These are phyloP conservation scores for Fragilariopsis cylindrus DNA, from an alignment of 108 stramenopile species.

Conservation along the genomic window DNA sequence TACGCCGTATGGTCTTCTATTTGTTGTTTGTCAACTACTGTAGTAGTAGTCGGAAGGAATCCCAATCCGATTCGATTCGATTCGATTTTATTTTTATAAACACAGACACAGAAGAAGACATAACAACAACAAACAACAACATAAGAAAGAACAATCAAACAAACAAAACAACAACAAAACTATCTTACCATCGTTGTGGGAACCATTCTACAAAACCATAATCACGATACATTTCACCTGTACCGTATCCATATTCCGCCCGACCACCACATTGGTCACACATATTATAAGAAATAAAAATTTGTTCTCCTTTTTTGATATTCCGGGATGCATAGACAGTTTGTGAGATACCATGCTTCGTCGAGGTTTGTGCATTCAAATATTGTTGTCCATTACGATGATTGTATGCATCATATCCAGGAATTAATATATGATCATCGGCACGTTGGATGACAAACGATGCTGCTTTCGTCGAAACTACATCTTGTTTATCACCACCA, in stretches of 20 bases:
- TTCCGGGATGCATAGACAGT: background rate
- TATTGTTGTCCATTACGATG: conserved; percentile 53
- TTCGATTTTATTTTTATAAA: background rate
- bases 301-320: conserved; percentile 28
- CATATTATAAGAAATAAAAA: conserved; percentile 23
- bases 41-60: no score
- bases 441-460: conserved; percentile 45
- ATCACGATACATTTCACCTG: conserved; percentile 37
- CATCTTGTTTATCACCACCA: conserved; percentile 1
- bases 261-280: conserved; percentile 19
- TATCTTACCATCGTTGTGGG: conserved; percentile 35
- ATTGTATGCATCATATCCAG: conserved; percentile 37
- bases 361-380: background rate
- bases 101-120: background rate
- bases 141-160: background rate
- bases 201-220: conserved; percentile 41
- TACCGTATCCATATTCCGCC: conserved; percentile 17
- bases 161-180: background rate
- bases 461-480: background rate
- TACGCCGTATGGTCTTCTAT: no score
- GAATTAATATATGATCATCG: conserved; percentile 66
- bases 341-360: background rate
- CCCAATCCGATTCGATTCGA: background rate
- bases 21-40: no score
- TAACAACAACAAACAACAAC: background rate